Evolutionary conservation across 2,329 filamentous ascomycete genomes (phyloP), one percentile per base, ranked within the genome.

Genomic region (Monosporascus sp.): DNA sequence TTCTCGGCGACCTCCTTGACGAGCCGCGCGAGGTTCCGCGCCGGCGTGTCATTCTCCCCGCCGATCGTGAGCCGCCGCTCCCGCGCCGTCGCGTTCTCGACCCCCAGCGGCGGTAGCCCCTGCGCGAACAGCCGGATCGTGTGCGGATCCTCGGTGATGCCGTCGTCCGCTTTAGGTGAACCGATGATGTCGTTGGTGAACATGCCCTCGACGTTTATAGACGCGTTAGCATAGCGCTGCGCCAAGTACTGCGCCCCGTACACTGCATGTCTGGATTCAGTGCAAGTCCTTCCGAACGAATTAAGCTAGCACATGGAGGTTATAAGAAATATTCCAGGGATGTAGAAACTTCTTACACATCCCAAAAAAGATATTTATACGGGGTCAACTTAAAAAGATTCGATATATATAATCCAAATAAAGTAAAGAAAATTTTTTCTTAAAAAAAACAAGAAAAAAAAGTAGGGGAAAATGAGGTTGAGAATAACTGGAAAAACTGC

Each of bases 111-210:
- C 44, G 72, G 78, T 8, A 72, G 72, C 26, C 75, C 77, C 66
- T 76, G 78, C 53, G 69, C 77, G 65, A 83, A 83, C 15, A 79
- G 68, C n/a, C 80, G 78, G 56, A 84, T 72, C 6, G 77, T 79
- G 60, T 74, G 72, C 17, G 73, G 78, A 58, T 79, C 73, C 51
- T 68, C 67, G 45, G 71, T 68, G 20, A 31, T 11, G 28, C 74
- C 76, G 18, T 72, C 71, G 51, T 76, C 73, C 8, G 73, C 76
- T 1, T 67, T 73, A 2, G 74, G 70, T 5, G 73, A 78, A 37
- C 81, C 81, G 6, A 84, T 75, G 52, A 82, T 81, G 65, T 84
- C 80, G 67, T 79, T 78, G 58, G 77, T 84, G 51, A 80, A 73
- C 72, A 82, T 81, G 15, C 74, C 80, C 65, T 81, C 78, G 3